Evolutionary conservation across 331 rosid species (phyloP), one percentile per base, ranked within the genome.

Genomic region (Erythrophleum ivorense): DNA sequence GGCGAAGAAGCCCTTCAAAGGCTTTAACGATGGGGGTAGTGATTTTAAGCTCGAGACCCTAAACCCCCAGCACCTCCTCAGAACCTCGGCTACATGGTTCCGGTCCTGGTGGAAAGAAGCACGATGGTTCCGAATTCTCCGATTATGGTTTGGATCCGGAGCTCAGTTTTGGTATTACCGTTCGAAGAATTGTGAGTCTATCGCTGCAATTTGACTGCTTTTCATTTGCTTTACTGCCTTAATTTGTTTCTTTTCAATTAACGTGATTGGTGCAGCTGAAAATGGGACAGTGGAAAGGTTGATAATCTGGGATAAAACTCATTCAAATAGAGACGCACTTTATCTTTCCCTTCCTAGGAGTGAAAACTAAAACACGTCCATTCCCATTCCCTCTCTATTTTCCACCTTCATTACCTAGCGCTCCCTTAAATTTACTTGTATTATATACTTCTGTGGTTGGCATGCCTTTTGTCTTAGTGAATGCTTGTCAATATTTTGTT

Each of bases 71-170:
- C 48, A 15, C 80, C 54, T 4, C 88, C 24, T 80, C 91, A 40
- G 87, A 88, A 41, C 38, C 72, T 41, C 73, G 81, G 0, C 67
- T 63, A 36, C 24, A 75, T 1, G 88, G 66, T 36, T 78, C 85
- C 5, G 59, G 19, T 73, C 43, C 59, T 40, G 89, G 49, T 0
- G 78, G 85, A 18, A 93, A 86, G 78, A 95, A 85, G 80, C 77
- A 48, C 2, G 99, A 90, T 40, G 89, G 57, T 68, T 85, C 94
- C 7, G 98, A 93, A 81, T 82, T 77, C 64, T 74, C 81, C 19
- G 98, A 95, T 16, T 73, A 48, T 60, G 98, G 93, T 76, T 86
- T 91, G 86, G 98, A 95, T 89, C 97, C 97, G 34, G 99, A 95
- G 89, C 91, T 95, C 85, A 89, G 92, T 82, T 82, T 95, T 31